phyloP scores from a whole-genome alignment of 1,284 basidiomycete genomes.

The Heterobasidion irregulare region DNA sequence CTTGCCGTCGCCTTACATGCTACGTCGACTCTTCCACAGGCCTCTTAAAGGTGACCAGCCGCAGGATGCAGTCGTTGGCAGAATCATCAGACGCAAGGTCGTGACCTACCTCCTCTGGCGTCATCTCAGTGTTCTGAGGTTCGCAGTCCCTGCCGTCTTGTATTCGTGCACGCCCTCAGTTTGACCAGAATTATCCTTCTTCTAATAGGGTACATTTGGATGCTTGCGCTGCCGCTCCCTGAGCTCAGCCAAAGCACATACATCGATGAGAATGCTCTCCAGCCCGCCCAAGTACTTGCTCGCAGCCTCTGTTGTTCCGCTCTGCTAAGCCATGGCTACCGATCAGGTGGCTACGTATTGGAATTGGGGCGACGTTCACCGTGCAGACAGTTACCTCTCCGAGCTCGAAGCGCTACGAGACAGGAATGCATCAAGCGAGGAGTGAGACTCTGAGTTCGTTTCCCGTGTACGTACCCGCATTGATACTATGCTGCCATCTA shows the following conservation, averaged over 20 bases:
- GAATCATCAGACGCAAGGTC: constrained; percentile 20
- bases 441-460: constrained; percentile 41
- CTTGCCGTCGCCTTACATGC: background rate
- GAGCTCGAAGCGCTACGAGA: constrained; percentile 58
- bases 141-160: constrained; percentile 8
- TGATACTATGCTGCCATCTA: constrained; percentile 22
- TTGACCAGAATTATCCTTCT: constrained; percentile 45
- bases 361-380: constrained; percentile 82
- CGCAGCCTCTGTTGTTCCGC: background rate
- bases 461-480: constrained; percentile 8
- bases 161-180: background rate
- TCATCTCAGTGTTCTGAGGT: constrained; percentile 22
- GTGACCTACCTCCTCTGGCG: constrained; percentile 2
- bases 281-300: constrained; percentile 71
- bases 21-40: background rate
- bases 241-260: constrained; percentile 64
- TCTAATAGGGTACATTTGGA: constrained; percentile 64
- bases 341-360: constrained; percentile 79
- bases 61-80: constrained; percentile 11
- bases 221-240: constrained; percentile 60
- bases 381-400: constrained; percentile 71
- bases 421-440: constrained; percentile 54
- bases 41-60: background rate
- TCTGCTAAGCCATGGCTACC: background rate
- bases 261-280: constrained; percentile 90